Base-by-base conservation (phyloP, 768 basidiomycete genomes). In the Crepidotus variabilis region DNA sequence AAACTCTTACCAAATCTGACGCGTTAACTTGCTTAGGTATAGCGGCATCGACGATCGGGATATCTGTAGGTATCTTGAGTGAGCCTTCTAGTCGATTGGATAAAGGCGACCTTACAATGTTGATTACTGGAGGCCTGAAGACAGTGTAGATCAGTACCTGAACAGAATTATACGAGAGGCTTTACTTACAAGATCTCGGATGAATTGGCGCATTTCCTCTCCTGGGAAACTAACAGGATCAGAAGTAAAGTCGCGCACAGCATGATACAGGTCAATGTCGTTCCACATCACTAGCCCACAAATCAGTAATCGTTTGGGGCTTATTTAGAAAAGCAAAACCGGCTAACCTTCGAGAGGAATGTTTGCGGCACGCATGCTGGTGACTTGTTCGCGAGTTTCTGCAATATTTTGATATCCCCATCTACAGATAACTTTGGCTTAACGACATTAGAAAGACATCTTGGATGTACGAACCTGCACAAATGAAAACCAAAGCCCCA, bases 401-500 rank as follows among this genome's bases (percentile, higher is more conserved):
- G 74, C 79, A 18, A 90, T 62, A 60, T 81, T 55, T 63, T 69
- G 53, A 74, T 80, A 69, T 64, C 76, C 68, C 75, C 76, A 70
- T 65, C 73, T 63, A 67, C 68, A 69, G 33, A 79, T 71, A 48
- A 20, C 20, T 45, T 51, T 50, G 22, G 8, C 28, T 8, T 35
- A 43, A 16, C 39, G 32, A 18, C 10, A 39, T 16, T n/a, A 7
- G 28, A 32, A 10, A n/a, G 20, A 35, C n/a, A 10, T 14, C 49
- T 34, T 20, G 23, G 24, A 45, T 18, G 16, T 46, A 57, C 58
- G 47, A 50, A 85, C 76, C 82, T 78, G 72, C 86, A 87, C 14
- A 89, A 76, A 57, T 92, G 89, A 73, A 89, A 89, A 6, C 90
- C 89, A 64, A 91, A 88, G 4, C 82, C 83, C 86, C 88, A 92